Conservation (phyloP, 352 stramenopile genomes). For the Globisporangium spinosum region DNA sequence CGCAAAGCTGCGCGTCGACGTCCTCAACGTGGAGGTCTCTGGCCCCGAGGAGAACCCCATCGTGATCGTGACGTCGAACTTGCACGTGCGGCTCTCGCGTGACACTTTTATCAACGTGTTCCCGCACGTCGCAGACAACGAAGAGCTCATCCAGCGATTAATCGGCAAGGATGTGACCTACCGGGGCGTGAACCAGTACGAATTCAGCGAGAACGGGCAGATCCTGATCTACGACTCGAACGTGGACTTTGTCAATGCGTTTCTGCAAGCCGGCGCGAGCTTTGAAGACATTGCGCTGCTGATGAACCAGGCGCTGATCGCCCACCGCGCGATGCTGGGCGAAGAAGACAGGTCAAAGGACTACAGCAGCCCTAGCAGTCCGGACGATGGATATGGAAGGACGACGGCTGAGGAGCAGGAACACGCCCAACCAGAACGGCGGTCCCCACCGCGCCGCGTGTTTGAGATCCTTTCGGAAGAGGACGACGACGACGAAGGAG, state of each 20-base stretch:
- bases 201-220: constrained; percentile 40
- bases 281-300: constrained; percentile 42
- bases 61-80: constrained; percentile 36
- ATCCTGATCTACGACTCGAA: constrained; percentile 56
- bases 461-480: constrained; percentile 11
- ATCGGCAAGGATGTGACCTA: constrained; percentile 50
- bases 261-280: constrained; percentile 34
- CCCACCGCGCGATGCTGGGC: constrained; percentile 3
- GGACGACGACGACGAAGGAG: neutral
- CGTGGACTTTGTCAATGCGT: constrained; percentile 51
- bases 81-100: constrained; percentile 48
- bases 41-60: constrained; percentile 40
- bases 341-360: constrained; percentile 4
- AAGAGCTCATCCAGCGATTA: constrained; percentile 39
- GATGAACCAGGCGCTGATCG: constrained; percentile 50
- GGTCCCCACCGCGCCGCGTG: neutral
- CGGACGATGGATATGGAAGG: neutral
- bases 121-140: constrained; percentile 49
- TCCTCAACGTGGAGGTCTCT: constrained; percentile 39
- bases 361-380: neutral
- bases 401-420: neutral
- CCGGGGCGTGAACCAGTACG: constrained; percentile 43
- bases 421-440: too few relatives aligned
- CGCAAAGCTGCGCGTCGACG: constrained; percentile 24
- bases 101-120: constrained; percentile 56